Base-by-base conservation (phyloP, 495 filamentous ascomycete genomes). In the Clavariopsis aquatica region DNA sequence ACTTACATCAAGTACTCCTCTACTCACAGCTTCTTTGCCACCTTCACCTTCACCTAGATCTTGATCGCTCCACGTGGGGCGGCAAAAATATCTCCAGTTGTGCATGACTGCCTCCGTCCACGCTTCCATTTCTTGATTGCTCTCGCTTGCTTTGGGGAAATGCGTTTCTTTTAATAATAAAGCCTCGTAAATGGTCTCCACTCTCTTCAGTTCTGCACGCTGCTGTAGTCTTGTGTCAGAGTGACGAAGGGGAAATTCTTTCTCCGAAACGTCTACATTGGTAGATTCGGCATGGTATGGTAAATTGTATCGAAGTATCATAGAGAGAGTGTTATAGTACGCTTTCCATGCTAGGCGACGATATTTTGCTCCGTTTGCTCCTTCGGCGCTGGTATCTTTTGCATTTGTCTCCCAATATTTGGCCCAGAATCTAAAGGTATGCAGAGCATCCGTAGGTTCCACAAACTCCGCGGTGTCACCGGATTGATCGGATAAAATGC, bases 61-160 rank as follows among this genome's bases (percentile, higher is more conserved):
- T 57, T 87, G 81, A 62, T 95, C 80, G 8, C 79, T 82, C 89
- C 91, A 94, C 22, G 80, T 80, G 17, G 85, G 81, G 2, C 91
- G 89, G 65, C 87, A 89, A 8, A 96, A 72, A 38, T 91, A 79
- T 34, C 83, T 75, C 95, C 95, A 98, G 73, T 98, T 98, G 43
- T 75, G 77, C 69, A 94, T 88, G 17, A 91, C 89, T 52, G 85
- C 79, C 61, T 90, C 84, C 6, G 90, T 85, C 84, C 93, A 98
- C 51, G 80, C 79, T 69, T 96, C 92, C 31, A 98, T 82, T 68
- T 88, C 87, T 24, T 82, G 76, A 69, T 90, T 91, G 54, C 78
- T 73, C 64, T 92, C 83, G 49, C 87, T 87, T 0, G 94, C 95
- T 68, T 83, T 87, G 5, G 94, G 94, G 70, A 98, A 98, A 46